Conservation (phyloP, 345 rosid genomes). For the Citrus unshiu region DNA sequence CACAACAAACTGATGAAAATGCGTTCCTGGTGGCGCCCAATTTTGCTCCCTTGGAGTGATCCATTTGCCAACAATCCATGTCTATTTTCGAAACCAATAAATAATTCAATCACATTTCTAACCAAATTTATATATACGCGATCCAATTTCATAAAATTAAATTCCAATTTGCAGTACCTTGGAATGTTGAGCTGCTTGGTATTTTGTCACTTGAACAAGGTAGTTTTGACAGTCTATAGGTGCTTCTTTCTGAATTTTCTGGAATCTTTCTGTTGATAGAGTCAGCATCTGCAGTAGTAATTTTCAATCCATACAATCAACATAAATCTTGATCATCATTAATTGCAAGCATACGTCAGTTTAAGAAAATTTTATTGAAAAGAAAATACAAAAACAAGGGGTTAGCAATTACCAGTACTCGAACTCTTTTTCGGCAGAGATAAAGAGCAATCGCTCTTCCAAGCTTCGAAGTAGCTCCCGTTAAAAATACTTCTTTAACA, state of each 20-base stretch:
- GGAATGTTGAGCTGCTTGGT: slow-evolving; percentile 83
- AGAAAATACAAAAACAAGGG: background rate
- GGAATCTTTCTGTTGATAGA: slow-evolving; percentile 73
- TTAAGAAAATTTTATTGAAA: too few species aligned
- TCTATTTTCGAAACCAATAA: slow-evolving; percentile 28
- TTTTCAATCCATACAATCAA: background rate
- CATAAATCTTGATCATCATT: background rate
- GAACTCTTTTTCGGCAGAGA: slow-evolving; percentile 70
- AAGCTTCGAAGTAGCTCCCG: slow-evolving; percentile 98
- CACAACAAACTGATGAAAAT: slow-evolving; percentile 96
- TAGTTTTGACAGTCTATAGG: slow-evolving; percentile 68
- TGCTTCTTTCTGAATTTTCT: slow-evolving; percentile 83
- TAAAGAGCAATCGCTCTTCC: slow-evolving; percentile 97
- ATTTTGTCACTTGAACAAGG: slow-evolving; percentile 91
- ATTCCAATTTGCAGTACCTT: slow-evolving; percentile 41
- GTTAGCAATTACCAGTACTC: slow-evolving; percentile 69
- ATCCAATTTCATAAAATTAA: background rate
- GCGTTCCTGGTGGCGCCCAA: slow-evolving; percentile 93
- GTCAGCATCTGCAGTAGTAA: slow-evolving; percentile 72
- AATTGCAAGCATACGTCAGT: too few species aligned
- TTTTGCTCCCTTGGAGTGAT: slow-evolving; percentile 82
- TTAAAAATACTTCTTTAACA: slow-evolving; percentile 77
- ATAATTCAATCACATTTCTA: background rate
- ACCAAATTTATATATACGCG: background rate
- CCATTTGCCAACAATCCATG: slow-evolving; percentile 99